A percentile compares a stretch with the other conserved stretches of the same genome.
These are phyloP conservation scores for Acmispon strigosus DNA, from an alignment of 306 rosid species.

Conservation along the genomic window DNA sequence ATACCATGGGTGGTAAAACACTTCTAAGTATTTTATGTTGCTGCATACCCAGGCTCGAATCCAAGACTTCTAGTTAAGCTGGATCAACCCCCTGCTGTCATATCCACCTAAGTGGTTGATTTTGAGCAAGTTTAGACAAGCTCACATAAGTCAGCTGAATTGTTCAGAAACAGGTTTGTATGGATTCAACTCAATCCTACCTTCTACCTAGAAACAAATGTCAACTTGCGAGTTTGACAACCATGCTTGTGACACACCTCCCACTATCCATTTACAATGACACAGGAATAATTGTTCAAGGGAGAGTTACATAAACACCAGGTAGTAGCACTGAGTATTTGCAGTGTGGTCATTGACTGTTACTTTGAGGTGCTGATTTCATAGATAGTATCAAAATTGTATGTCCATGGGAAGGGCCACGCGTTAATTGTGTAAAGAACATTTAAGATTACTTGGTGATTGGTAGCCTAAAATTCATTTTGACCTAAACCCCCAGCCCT, in stretches of 20 bases:
- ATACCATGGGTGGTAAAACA: no score
- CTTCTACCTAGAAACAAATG: no score
- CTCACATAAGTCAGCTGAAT: no score
- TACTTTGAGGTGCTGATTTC: neutral
- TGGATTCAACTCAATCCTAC: no score
- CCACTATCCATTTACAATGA: neutral
- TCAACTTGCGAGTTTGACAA: no score
- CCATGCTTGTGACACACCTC: neutral
- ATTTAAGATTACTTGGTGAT: neutral
- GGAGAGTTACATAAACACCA: neutral
- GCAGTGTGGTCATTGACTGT: neutral
- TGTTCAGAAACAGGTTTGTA: no score
- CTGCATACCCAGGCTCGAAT: no score
- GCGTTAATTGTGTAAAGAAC: neutral
- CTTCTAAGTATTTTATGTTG: no score
- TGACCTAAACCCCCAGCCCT: neutral
- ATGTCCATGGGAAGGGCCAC: constrained; percentile 1
- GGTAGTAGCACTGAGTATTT: neutral
- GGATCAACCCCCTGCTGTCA: no score
- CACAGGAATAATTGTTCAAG: neutral
- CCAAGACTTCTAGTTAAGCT: no score
- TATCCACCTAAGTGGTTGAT: no score
- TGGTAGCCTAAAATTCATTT: constrained; percentile 5
- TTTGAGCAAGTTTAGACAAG: no score
- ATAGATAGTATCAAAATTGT: neutral